phyloP scores from a whole-genome alignment of 2,329 filamentous ascomycete genomes.

The Paraphoma sp. region DNA sequence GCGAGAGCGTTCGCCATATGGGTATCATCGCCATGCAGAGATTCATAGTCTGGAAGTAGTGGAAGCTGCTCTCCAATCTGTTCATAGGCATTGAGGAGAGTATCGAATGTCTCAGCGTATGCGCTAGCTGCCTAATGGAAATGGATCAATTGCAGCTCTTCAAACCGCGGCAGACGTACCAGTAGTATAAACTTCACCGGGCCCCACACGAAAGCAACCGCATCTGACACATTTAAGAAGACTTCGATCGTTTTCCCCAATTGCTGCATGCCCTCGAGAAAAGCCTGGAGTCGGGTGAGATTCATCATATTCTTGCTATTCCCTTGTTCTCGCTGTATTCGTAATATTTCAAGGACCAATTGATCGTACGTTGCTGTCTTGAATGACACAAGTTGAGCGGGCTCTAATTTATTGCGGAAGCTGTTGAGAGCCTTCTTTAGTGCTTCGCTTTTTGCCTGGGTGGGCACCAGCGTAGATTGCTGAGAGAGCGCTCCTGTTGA shows the following conservation, averaged over 20 bases:
- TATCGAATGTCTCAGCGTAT: constrained; percentile 45
- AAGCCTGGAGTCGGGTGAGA: constrained; percentile 14
- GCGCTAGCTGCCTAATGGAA: constrained; percentile 34
- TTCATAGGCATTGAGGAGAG: constrained; percentile 48
- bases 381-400: constrained; percentile 19
- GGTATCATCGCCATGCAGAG: constrained; percentile 33
- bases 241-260: constrained; percentile 47
- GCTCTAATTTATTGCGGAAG: constrained; percentile 20
- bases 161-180: constrained; percentile 14
- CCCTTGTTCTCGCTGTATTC: constrained; percentile 11
- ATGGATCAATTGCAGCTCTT: background rate
- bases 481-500: constrained; percentile 19
- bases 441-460: constrained; percentile 6
- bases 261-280: constrained; percentile 45
- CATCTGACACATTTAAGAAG: constrained; percentile 40
- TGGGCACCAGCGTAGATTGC: constrained; percentile 15
- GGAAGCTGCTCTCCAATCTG: constrained; percentile 50
- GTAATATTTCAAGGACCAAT: constrained; percentile 13
- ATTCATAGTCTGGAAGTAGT: constrained; percentile 40
- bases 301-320: constrained; percentile 5
- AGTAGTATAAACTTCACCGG: constrained; percentile 48
- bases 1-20: constrained; percentile 42
- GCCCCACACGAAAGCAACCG: constrained; percentile 45
- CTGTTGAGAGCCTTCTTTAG: constrained; percentile 17
- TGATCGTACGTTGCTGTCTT: constrained; percentile 19